Conservation (phyloP, 1,139 yeast species). For the Geotrichum phurueaensis region DNA sequence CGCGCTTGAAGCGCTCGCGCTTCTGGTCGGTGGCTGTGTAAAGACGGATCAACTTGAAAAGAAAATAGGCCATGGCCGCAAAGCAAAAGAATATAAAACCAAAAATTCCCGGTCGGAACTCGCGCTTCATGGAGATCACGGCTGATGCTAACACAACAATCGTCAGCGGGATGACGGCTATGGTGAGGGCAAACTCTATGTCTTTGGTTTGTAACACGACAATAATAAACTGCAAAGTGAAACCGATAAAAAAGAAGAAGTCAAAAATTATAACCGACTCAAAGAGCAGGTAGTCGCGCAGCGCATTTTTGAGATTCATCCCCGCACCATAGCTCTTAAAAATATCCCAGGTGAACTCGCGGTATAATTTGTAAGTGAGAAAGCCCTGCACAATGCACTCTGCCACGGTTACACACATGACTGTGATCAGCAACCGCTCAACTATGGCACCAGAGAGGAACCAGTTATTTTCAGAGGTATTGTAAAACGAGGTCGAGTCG, state of each 20-base stretch:
- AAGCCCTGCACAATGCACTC: constrained; percentile 37
- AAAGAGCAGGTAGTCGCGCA: constrained; percentile 39
- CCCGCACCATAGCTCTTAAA: constrained; percentile 51
- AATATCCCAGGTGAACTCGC: constrained; percentile 46
- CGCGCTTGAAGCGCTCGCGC: constrained; percentile 39
- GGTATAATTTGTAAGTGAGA: constrained; percentile 38
- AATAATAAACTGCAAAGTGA: constrained; percentile 49
- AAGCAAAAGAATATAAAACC: constrained; percentile 37
- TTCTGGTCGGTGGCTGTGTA: constrained; percentile 43
- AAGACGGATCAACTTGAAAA: constrained; percentile 47
- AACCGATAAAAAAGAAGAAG: constrained; percentile 49
- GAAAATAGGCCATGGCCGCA: constrained; percentile 46
- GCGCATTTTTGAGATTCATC: constrained; percentile 39
- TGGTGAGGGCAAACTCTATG: constrained; percentile 47
- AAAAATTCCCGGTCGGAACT: constrained; percentile 34
- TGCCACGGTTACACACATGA: constrained; percentile 43
- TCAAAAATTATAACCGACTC: constrained; percentile 42
- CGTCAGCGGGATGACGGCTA: constrained; percentile 47
- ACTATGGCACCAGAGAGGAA: constrained; percentile 4
- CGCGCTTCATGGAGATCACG: constrained; percentile 41
- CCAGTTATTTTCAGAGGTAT: not conserved
- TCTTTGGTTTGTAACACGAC: constrained; percentile 44
- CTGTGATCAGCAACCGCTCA: constrained; percentile 41
- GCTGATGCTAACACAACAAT: constrained; percentile 39
- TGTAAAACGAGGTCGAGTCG: constrained; percentile 25